Conservation (phyloP, 257 asterid species). For the Linaria vulgaris region DNA sequence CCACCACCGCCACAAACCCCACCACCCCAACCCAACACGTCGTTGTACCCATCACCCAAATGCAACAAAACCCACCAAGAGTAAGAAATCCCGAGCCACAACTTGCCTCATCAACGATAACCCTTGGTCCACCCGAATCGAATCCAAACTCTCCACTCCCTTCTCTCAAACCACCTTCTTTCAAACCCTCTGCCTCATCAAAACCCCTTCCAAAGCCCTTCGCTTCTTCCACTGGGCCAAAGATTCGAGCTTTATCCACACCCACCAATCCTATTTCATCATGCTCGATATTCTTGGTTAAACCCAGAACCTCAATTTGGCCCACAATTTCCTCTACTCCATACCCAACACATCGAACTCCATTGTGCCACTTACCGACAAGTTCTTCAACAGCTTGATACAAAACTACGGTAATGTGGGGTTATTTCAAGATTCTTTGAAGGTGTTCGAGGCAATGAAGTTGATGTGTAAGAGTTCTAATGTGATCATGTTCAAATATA, state of each 20-base stretch:
- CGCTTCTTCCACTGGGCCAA: slow-evolving; percentile 70
- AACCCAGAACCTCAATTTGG: slow-evolving; percentile 61
- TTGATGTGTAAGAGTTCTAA: slow-evolving; percentile 59
- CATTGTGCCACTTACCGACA: slow-evolving; percentile 51
- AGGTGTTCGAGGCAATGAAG: slow-evolving; percentile 62
- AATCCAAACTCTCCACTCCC: slow-evolving; percentile 50
- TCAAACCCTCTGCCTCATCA: slow-evolving; percentile 66
- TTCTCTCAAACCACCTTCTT: slow-evolving; percentile 71
- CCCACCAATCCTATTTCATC: slow-evolving; percentile 58
- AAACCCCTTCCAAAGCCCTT: slow-evolving; percentile 56
- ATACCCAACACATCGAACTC: slow-evolving; percentile 55
- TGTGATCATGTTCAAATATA: slow-evolving; percentile 55
- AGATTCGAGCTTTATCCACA: slow-evolving; percentile 51
- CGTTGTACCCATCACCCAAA: too few relatives aligned
- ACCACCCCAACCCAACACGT: slow-evolving; percentile 24
- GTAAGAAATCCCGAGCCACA: slow-evolving; percentile 51
- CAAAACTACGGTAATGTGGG: slow-evolving; percentile 75
- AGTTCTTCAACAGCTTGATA: slow-evolving; percentile 64
- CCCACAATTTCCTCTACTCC: slow-evolving; percentile 73
- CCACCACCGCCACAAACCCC: not conserved
- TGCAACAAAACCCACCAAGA: slow-evolving; percentile 43
- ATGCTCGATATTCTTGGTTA: slow-evolving; percentile 64
- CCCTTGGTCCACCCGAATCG: slow-evolving; percentile 65
- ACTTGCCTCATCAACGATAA: slow-evolving; percentile 54
- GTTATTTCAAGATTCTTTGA: slow-evolving; percentile 66